Percentiles rank a stretch among this genome's conserved stretches.
phyloP scores from a whole-genome alignment of 345 rosid species.

The Theobroma cacao region DNA sequence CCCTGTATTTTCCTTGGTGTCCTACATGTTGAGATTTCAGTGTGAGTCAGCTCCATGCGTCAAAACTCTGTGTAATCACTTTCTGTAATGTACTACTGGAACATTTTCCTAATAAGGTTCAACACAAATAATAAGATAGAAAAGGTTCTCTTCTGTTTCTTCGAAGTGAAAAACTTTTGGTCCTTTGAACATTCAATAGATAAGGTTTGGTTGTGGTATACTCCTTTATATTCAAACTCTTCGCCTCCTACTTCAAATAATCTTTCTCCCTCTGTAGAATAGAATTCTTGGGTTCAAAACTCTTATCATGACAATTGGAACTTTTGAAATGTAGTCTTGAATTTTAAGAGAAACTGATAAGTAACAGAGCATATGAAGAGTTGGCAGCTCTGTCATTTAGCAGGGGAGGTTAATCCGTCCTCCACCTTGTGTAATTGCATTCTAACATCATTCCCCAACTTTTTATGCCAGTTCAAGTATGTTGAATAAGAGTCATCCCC shows the following conservation, averaged over 20 bases:
- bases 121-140: neutral
- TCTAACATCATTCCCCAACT: slow-evolving; percentile 8
- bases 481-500: slow-evolving; percentile 22
- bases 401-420: neutral
- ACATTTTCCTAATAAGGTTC: neutral
- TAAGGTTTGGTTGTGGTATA: neutral
- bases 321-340: neutral
- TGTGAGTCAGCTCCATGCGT: neutral
- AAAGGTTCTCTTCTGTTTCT: neutral
- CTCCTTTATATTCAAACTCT: no score
- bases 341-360: neutral
- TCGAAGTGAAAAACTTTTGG: neutral
- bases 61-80: neutral
- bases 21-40: neutral
- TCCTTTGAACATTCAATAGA: neutral
- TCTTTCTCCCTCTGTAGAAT: no score
- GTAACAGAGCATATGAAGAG: neutral
- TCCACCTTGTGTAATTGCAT: neutral
- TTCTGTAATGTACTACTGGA: neutral
- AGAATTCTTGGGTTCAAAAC: no score
- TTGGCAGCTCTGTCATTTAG: slow-evolving; percentile 20
- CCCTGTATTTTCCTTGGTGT: neutral
- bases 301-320: neutral
- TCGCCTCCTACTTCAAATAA: no score
- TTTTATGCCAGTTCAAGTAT: neutral